Base-by-base conservation (phyloP, 2,329 filamentous ascomycete species). In the Aspergillus tamarii region DNA sequence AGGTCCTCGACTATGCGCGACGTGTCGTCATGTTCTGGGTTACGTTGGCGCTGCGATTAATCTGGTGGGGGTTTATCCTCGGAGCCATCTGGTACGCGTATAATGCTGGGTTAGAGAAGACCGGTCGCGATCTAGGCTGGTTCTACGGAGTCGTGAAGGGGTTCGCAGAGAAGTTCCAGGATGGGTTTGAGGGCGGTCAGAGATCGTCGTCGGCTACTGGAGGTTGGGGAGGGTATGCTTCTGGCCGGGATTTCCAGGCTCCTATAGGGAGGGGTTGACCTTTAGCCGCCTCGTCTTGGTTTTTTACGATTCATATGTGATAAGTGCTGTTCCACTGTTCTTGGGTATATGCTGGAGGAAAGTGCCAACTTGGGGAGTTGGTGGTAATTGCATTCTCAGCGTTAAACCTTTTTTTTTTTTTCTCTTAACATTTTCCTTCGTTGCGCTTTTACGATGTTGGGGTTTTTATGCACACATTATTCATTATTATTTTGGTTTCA, bases 21-120 rank as follows among this genome's bases (percentile, higher is more conserved):
- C 86, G 92, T 64, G 80, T 92, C 23, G 83, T 96, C 63, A 81
- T 93, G 73, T 96, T 89, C 81, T 93, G 92, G 88, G 86, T 93
- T 59, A 82, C 85, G n/a, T 74, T 96, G 61, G 83, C 84, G 12
- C 76, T 92, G 66, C 80, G 85, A 28, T 69, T 93, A 48, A 76
- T 86, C 1, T 87, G 93, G 67, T 95, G 88, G 87, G 85, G 84
- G 1, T 75, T 81, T 2, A 69, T 94, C 2, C 79, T 84, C 5
- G 82, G 83, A 0, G 48, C 88, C 0, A 82, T 83, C 0, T 80
- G 88, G 21, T 83, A 84, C 64, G 82, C 90, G 4, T 90, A 85
- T 65, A 68, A 62, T 23, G 71, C 74, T 12, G 79, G 79, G 0
- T 59, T 70, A 57, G 76, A 76, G 57, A 73, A 71, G 58, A 73